Evolutionary conservation across 2,329 filamentous ascomycete species (phyloP).

Genomic region (Thelonectria blattea): DNA sequence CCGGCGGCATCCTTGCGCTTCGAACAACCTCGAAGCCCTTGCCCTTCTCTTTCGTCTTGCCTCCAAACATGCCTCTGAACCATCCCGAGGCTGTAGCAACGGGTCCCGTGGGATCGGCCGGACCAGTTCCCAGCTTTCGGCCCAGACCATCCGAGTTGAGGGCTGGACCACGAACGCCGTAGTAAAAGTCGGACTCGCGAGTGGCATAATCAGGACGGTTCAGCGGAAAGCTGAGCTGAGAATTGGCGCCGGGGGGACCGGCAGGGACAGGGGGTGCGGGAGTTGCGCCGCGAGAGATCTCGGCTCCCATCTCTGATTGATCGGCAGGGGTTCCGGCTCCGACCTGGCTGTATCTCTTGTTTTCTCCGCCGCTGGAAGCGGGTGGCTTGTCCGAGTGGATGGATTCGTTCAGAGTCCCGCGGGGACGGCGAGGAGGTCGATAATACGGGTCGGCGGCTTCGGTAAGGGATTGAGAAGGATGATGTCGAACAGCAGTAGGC

Average conservation of each 20-base stretch:
- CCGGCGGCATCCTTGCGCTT: constrained; percentile 83
- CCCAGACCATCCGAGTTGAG: constrained; percentile 81
- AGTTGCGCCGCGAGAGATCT: constrained; percentile 51
- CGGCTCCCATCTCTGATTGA: constrained; percentile 47
- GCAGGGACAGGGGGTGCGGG: constrained; percentile 44
- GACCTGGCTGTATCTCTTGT: constrained; percentile 47
- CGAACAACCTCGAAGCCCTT: constrained; percentile 98
- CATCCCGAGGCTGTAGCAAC: constrained; percentile 89
- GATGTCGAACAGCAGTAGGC: constrained; percentile 56
- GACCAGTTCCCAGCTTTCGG: constrained; percentile 88
- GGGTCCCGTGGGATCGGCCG: constrained; percentile 90
- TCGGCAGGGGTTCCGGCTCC: constrained; percentile 43
- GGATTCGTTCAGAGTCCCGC: constrained; percentile 60
- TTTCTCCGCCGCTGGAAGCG: constrained; percentile 41
- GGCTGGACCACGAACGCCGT: constrained; percentile 87
- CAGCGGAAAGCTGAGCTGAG: constrained; percentile 51
- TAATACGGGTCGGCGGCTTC: constrained; percentile 82
- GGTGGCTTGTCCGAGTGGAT: constrained; percentile 41
- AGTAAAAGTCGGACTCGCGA: constrained; percentile 96
- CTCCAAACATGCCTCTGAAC: constrained; percentile 79
- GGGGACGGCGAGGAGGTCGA: constrained; percentile 77
- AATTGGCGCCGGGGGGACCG: constrained; percentile 23
- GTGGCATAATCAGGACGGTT: constrained; percentile 86
- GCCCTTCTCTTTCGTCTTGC: constrained; percentile 90
- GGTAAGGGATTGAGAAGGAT: constrained; percentile 52